Evolutionary conservation across 176 grass and related monocot genomes (phyloP), one percentile per base, ranked within the genome.

Genomic region (Carex cristatella): DNA sequence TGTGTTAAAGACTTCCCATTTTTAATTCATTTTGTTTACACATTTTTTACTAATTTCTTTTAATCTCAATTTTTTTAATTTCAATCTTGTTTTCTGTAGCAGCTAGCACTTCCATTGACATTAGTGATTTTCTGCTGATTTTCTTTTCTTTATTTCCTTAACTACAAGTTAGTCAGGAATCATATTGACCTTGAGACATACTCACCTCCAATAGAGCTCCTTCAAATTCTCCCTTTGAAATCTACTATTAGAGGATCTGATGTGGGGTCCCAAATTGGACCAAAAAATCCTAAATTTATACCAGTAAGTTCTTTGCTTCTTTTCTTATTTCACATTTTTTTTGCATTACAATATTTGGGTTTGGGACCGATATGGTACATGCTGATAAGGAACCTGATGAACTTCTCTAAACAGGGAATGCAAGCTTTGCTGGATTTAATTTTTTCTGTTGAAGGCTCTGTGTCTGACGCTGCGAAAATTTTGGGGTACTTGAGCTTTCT

Each of bases 351-450:
- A 12, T 2, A 23, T 69, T n/a, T 82, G n/a, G 15, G n/a, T 51
- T 51, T 75, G 18, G 2, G 46, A 28, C 1, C 1, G 9, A 13
- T 10, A 3, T 2, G 6, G 9, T 82, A 70, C 84, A 8, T 76
- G 23, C 23, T 54, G 23, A 15, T 55, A 81, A 59, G 55, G n/a
- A 33, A 81, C 57, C 31, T 81, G 27, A 81, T 81, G 15, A 81
- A 10, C 61, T 53, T 53, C n/a, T 75, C 51, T 73, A 82, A 73
- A 72, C 83, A 98, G 96, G 96, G 96, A 85, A 95, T 98, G 93
- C 93, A 98, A 86, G 91, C 93, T 92, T 89, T 98, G 55, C 80
- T 98, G 81, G 96, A 98, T 88, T 89, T 98, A 83, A 83, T 95
- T 67, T 92, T 70, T 88, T 91, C 93, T 84, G 85, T 94, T 81